Evolutionary conservation across 345 rosid species (phyloP), one percentile per base, ranked within the genome.

Genomic region (Eucalyptus marginata): DNA sequence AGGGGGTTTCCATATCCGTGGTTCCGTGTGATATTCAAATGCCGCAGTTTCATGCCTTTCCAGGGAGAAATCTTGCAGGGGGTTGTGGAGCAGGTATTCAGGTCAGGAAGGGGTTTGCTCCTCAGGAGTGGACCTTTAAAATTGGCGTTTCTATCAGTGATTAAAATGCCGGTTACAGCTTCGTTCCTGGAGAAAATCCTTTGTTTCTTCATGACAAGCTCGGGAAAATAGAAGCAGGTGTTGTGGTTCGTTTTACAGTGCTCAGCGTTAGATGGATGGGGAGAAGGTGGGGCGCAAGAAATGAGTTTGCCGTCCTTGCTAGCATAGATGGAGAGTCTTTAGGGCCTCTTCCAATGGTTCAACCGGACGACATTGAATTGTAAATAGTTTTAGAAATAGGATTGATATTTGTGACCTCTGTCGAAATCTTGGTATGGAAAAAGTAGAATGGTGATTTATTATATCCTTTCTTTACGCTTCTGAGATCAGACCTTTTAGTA

Each of bases 51-150:
- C 95, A 96, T 96, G 93, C 92, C 95, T 87, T 95, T 93, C 90
- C 91, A 92, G 88, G 99, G 99, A 81, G 99, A 97, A 93, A 89
- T 96, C 79, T 87, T 97, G 81, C 90, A 93, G 15, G 99, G 98
- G 10, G 91, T 89, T 43, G 97, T 94, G 17, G 95, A 95, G 94
- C 94, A 92, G 90, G 95, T 96, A 87, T 89, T 95, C 85, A 94
- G 94, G 93, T 96, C 96, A 62, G 99, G 99, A 27, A 97, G 94
- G 85, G 83, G 83, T 71, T 71, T 71, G 83, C 93, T 97, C 92
- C 25, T 97, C 91, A 94, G 90, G 89, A 94, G 97, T 81, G 97
- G 99, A n/a, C 99, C 96, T 2, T 88, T 96, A 3, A 94, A 96
- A 62, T 90, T 89, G 27, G 89, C 94, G 4, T 95, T 93, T 88